These are phyloP conservation scores for Thielaviopsis cerberus DNA, from an alignment of 2,329 filamentous ascomycete genomes.

Conservation along the genomic window DNA sequence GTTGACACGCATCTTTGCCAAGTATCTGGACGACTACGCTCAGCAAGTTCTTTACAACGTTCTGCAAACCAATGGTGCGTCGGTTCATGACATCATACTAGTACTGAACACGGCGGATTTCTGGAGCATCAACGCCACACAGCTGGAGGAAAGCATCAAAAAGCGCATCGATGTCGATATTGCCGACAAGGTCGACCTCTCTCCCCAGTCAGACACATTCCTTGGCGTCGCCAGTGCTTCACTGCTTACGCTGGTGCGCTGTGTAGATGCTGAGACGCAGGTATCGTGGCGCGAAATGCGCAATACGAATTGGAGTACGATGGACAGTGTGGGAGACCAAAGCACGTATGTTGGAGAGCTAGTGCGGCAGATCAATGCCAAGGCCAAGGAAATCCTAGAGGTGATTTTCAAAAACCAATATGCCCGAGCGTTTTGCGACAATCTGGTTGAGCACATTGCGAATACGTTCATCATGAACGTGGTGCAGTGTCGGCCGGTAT, in stretches of 20 bases:
- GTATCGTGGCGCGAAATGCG: slow-evolving; percentile 91
- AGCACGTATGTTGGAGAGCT: slow-evolving; percentile 80
- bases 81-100: slow-evolving; percentile 59
- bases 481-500: slow-evolving; percentile 75
- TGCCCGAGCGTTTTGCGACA: slow-evolving; percentile 83
- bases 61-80: slow-evolving; percentile 36
- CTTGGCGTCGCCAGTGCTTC: slow-evolving; percentile 84
- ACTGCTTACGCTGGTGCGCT: slow-evolving; percentile 65
- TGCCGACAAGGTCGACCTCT: slow-evolving; percentile 60
- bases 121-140: slow-evolving; percentile 81
- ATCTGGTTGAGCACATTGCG: slow-evolving; percentile 75
- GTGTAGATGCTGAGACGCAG: slow-evolving; percentile 67
- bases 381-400: slow-evolving; percentile 54
- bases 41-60: slow-evolving; percentile 74
- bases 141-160: slow-evolving; percentile 88
- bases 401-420: slow-evolving; percentile 82
- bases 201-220: slow-evolving; percentile 85
- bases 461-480: slow-evolving; percentile 66
- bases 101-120: slow-evolving; percentile 96
- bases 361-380: slow-evolving; percentile 50
- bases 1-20: slow-evolving; percentile 66
- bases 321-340: slow-evolving; percentile 85
- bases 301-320: slow-evolving; percentile 83
- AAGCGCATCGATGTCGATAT: slow-evolving; percentile 70
- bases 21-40: slow-evolving; percentile 87